Conservation (phyloP, 2,329 filamentous ascomycete species). For the Neofusicoccum sp. region DNA sequence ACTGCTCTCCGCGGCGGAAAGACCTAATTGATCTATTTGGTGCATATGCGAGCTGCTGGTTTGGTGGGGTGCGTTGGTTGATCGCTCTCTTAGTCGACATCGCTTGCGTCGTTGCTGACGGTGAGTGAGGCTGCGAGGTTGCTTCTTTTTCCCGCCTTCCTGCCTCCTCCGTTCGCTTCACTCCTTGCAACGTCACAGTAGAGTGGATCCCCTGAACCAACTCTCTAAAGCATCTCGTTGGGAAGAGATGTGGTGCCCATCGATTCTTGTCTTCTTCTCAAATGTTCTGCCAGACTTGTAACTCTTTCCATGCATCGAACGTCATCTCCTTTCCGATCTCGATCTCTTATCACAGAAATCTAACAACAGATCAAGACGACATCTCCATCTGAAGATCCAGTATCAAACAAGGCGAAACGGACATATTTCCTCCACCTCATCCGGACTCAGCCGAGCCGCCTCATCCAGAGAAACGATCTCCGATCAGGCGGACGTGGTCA, state of each 20-base stretch:
- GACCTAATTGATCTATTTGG: neutral
- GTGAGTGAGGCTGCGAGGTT: too few species aligned
- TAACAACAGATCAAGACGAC: neutral
- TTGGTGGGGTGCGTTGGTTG: neutral
- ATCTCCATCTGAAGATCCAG: neutral
- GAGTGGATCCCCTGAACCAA: too few species aligned
- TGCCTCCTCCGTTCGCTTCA: too few species aligned
- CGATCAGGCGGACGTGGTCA: neutral
- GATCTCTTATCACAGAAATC: neutral
- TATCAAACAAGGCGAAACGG: neutral
- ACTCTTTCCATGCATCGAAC: too few species aligned
- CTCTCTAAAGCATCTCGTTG: too few species aligned
- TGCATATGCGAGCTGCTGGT: neutral
- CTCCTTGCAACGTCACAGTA: too few species aligned
- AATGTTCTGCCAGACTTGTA: too few species aligned
- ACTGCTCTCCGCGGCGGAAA: neutral
- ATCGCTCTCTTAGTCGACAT: neutral
- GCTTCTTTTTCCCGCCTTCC: too few species aligned
- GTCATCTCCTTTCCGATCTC: neutral
- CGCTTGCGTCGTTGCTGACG: too few species aligned
- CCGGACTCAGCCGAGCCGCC: slow-evolving; percentile 4
- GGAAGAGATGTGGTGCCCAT: too few species aligned
- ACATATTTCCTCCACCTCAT: neutral
- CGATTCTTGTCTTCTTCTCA: too few species aligned
- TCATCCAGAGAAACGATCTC: slow-evolving; percentile 9